Base-by-base conservation (phyloP, 495 filamentous ascomycete genomes). In the Aspergillus coremiiformis region DNA sequence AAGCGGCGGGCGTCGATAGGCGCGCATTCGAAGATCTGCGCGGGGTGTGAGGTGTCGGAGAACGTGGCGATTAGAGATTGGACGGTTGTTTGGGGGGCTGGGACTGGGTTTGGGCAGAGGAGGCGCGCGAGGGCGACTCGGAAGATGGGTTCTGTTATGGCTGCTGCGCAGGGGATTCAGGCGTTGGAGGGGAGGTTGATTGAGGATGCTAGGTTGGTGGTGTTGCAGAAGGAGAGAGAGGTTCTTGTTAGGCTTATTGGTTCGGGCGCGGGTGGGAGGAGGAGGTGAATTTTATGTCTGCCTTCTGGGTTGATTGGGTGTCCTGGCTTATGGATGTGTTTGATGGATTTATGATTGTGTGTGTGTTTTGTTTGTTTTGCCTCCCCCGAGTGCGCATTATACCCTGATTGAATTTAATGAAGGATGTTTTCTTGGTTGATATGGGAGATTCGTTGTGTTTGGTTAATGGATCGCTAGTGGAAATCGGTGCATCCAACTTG, bases 171-270 rank as follows among this genome's bases (percentile, higher is more conserved):
- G 56, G 51, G 54, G 21, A 55, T 58, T 9, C 57, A 53, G 33
- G 60, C 56, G 39, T 57, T 64, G 30, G 64, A 66, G 47, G 68
- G 66, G 5, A 67, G 64, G 52, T 52, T 66, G 10, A 66, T 74
- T 57, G 73, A 76, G 55, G 73, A 74, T 63, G 73, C 73, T 49
- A 65, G 73, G 54, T 59, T 76, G 62, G 60, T 72, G 61, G 71
- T 69, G 23, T 58, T 76, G 48, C 56, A 68, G 52, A 73, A 63
- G 58, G 73, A 76, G 63, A 66, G 73, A 52, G 70, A 74, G 56
- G 65, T 65, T 1, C 42, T 76, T 33, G 63, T 52, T 27, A 64
- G 59, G 52, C 66, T 76, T 64, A 63, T 76, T 53, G 61, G 66
- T 11, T 22, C 54, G 35, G 58, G 61, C 50, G 56, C 62, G 53